Evolutionary conservation across 371 early-diverging fungal species (phyloP), one percentile per base, ranked within the genome.

Genomic region (Choanephora cucurbitarum): DNA sequence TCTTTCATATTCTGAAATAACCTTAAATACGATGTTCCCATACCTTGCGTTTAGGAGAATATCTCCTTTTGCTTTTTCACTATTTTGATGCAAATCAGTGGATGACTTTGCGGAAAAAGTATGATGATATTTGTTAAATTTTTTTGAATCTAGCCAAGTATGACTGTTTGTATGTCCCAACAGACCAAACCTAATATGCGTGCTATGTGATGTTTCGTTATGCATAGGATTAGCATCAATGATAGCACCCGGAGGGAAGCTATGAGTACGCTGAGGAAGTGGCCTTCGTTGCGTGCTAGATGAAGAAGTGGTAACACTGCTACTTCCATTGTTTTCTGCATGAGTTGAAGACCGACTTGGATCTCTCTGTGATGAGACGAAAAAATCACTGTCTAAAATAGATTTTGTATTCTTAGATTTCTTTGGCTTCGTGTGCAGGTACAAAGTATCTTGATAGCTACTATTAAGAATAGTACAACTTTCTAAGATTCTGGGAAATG

Each of bases 401-500:
- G 37, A 37, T 14, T n/a, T 37, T 37, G 15, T 44, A 5, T 45
- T 45, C 14, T 24, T 45, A 2, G 37, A 13, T 11, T 37, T 37
- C 2, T 14, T 9, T 14, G 37, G 14, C 11, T 37, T 37, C 2
- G 18, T 28, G 13, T n/a, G 48, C 52, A 6, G n/a, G 10, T 15
- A 15, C 24, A 10, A 46, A 1, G n/a, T 28, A 31, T 28, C 32
- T 19, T 9, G n/a, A 42, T 42, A 19, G 28, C 43, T 17, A 23
- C 15, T 49, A 13, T 73, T 70, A 52, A 80, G 71, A 10, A 83
- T 57, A 4, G 66, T 62, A 47, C 73, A 72, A 7, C 67, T 64
- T 7, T 75, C 66, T 14, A 78, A 52, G 21, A 75, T 66, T 13
- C 69, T 75, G 5, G 82, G 75, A 40, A 82, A 81, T 14, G 72